Percentiles rank a stretch among this genome's conserved stretches.
phyloP scores from a whole-genome alignment of 2,329 filamentous ascomycete genomes.

The Coniochaeta sp. region DNA sequence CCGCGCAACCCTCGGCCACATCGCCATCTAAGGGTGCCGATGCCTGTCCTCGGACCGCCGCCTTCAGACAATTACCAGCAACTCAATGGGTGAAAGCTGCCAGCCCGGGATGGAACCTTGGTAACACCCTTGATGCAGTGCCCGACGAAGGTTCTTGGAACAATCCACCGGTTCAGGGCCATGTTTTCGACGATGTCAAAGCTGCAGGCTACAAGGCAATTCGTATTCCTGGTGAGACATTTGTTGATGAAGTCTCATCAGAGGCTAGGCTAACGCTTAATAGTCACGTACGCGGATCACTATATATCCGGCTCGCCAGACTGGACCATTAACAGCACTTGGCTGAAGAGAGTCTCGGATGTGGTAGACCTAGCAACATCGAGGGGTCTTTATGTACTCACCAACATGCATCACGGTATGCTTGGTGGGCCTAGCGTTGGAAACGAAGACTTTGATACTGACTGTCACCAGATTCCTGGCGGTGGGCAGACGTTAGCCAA shows the following conservation, averaged over 20 bases:
- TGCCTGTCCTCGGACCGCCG: not conserved
- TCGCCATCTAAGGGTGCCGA: not conserved
- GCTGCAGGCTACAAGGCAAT: conserved; percentile 49
- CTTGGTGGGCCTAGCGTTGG: too few species aligned
- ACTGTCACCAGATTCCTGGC: conserved; percentile 38
- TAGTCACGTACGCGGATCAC: conserved; percentile 51
- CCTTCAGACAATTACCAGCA: conserved; percentile 16
- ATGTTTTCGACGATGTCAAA: conserved; percentile 44
- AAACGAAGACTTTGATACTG: too few species aligned
- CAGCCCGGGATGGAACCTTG: conserved; percentile 53
- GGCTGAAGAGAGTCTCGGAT: conserved; percentile 49
- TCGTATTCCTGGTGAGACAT: conserved; percentile 34
- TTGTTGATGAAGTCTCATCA: not conserved
- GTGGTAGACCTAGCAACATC: conserved; percentile 48
- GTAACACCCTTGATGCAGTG: conserved; percentile 50
- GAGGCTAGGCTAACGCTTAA: not conserved
- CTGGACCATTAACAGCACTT: conserved; percentile 44
- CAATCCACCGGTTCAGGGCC: conserved; percentile 39
- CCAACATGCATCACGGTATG: conserved; percentile 48
- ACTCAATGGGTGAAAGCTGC: conserved; percentile 35
- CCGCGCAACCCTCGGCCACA: not conserved
- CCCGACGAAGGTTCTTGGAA: conserved; percentile 52
- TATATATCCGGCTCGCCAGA: conserved; percentile 40
- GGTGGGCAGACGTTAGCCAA: conserved; percentile 46
- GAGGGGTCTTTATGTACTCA: conserved; percentile 41